Percentiles rank a stretch among this genome's conserved stretches.
Evolutionary conservation across 1,284 basidiomycete genomes (phyloP).

Genomic region (Tylopilus sp.): DNA sequence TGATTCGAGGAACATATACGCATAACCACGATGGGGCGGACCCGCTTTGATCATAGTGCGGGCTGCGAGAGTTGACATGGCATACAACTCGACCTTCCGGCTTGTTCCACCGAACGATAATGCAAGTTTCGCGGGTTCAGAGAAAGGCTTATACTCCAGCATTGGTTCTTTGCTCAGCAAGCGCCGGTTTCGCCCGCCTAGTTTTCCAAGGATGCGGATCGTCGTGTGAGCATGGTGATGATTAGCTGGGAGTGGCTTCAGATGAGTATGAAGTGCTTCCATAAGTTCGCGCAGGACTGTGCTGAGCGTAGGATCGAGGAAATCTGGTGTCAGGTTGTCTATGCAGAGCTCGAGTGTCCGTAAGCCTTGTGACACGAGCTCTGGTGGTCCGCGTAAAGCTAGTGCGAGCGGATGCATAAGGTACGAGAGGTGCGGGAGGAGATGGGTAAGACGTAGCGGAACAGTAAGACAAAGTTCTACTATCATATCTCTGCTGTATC

Average conservation of each 20-base stretch:
- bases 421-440: slow-evolving; percentile 93
- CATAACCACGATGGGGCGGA: slow-evolving; percentile 56
- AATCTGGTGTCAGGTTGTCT: slow-evolving; percentile 98
- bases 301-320: slow-evolving; percentile 94
- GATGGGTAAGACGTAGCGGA: slow-evolving; percentile 91
- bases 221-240: slow-evolving; percentile 94
- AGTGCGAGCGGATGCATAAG: slow-evolving; percentile 96
- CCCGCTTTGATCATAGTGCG: slow-evolving; percentile 58
- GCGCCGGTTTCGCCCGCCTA: slow-evolving; percentile 92
- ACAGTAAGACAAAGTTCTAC: slow-evolving; percentile 98
- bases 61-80: slow-evolving; percentile 71
- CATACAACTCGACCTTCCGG: slow-evolving; percentile 70
- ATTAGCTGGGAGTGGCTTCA: slow-evolving; percentile 88
- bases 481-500: slow-evolving; percentile 81
- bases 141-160: slow-evolving; percentile 68
- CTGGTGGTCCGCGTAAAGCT: slow-evolving; percentile 83
- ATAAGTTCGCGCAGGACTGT: slow-evolving; percentile 93
- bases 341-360: slow-evolving; percentile 99
- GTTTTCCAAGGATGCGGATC: slow-evolving; percentile 94
- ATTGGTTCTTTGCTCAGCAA: slow-evolving; percentile 81
- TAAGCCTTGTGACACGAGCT: slow-evolving; percentile 93
- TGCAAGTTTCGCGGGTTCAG: slow-evolving; percentile 64
- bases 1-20: slow-evolving; percentile 78
- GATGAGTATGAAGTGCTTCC: slow-evolving; percentile 87
- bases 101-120: slow-evolving; percentile 73